phyloP scores from a whole-genome alignment of 768 basidiomycete species.

The Pholiota microspora region DNA sequence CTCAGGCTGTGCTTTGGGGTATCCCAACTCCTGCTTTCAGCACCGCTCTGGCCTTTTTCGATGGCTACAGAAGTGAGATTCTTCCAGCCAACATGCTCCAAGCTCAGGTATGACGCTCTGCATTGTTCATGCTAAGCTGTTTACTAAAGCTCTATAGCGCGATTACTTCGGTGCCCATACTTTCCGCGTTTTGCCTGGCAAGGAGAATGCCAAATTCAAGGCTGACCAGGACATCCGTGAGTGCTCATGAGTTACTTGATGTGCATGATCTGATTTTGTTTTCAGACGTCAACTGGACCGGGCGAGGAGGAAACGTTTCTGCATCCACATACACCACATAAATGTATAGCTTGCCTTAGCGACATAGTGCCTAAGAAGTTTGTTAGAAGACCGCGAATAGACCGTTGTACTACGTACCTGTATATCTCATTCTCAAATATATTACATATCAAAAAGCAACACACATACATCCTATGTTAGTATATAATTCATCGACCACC shows the following conservation, averaged over 20 bases:
- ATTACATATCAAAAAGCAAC: conserved; percentile 1
- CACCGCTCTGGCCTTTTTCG: conserved; percentile 98
- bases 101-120: conserved; percentile 61
- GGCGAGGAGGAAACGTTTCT: conserved; percentile 93
- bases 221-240: conserved; percentile 83
- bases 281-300: conserved; percentile 99
- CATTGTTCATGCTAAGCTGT: neutral
- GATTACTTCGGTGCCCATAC: conserved; percentile 99
- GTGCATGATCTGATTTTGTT: neutral
- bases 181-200: conserved; percentile 90
- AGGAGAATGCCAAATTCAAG: conserved; percentile 83
- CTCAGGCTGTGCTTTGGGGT: conserved; percentile 96
- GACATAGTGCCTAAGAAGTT: conserved; percentile 4
- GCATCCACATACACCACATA: conserved; percentile 78
- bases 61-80: conserved; percentile 95
- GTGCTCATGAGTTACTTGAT: conserved; percentile 32
- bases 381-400: conserved; percentile 11
- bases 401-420: conserved; percentile 15
- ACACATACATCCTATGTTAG: no score
- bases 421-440: conserved; percentile 10
- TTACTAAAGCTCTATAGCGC: conserved; percentile 46
- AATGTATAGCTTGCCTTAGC: neutral
- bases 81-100: conserved; percentile 94
- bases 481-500: neutral
- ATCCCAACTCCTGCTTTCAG: conserved; percentile 97